Evolutionary conservation across 2,329 filamentous ascomycete genomes (phyloP).

Genomic region (Trichophyton simii): DNA sequence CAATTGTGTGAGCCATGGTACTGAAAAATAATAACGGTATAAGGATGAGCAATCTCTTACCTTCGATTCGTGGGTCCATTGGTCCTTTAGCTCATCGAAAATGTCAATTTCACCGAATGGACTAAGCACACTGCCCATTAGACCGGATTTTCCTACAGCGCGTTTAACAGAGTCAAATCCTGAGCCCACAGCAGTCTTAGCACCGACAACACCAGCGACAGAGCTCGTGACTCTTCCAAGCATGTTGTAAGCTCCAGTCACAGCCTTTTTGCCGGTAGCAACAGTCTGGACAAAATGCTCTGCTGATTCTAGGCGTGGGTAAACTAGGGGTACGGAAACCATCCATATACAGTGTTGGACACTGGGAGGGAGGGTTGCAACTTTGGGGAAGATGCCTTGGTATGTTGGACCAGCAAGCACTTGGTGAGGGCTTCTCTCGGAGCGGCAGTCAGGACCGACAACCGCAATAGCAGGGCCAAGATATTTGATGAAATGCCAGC

Average conservation of each 20-base stretch:
- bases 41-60: constrained; percentile 27
- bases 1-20: constrained; percentile 4
- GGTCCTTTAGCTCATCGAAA: constrained; percentile 83
- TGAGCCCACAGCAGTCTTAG: constrained; percentile 80
- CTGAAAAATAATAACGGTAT: background rate
- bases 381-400: constrained; percentile 91
- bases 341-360: constrained; percentile 98
- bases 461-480: constrained; percentile 83
- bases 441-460: constrained; percentile 80
- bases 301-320: constrained; percentile 80
- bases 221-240: constrained; percentile 90
- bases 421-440: constrained; percentile 77
- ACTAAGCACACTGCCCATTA: constrained; percentile 92
- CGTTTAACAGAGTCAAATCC: constrained; percentile 94
- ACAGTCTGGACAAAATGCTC: constrained; percentile 86
- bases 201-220: constrained; percentile 87
- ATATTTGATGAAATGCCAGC: constrained; percentile 98
- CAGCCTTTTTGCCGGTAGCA: constrained; percentile 88
- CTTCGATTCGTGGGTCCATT: constrained; percentile 98
- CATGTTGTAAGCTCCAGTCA: constrained; percentile 92
- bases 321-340: constrained; percentile 79
- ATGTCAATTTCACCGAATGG: constrained; percentile 95
- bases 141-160: constrained; percentile 82
- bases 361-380: constrained; percentile 76
- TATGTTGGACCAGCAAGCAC: constrained; percentile 95